phyloP scores from a whole-genome alignment of 768 basidiomycete genomes.

The Mycena galericulata region DNA sequence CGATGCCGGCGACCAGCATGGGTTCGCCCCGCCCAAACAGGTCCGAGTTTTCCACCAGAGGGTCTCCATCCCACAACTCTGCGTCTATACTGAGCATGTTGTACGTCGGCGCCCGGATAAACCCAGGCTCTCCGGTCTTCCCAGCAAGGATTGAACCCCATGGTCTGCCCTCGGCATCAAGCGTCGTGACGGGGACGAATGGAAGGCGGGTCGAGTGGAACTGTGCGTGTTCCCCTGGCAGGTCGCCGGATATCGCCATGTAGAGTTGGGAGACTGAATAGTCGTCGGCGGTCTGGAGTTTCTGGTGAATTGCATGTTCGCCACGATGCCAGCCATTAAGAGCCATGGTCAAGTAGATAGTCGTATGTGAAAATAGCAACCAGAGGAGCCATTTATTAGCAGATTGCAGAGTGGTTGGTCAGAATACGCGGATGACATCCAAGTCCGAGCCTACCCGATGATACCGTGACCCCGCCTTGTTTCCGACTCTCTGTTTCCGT shows the following conservation, averaged over 20 bases:
- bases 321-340: conserved; percentile 65
- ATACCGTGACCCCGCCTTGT: too few relatives aligned
- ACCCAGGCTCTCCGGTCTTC: conserved; percentile 58
- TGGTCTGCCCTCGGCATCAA: conserved; percentile 63
- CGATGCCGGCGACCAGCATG: conserved; percentile 66
- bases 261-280: conserved; percentile 50
- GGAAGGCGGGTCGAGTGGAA: conserved; percentile 63
- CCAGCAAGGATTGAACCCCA: conserved; percentile 70
- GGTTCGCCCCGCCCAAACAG: conserved; percentile 34
- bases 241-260: conserved; percentile 55
- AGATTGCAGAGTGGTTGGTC: not conserved
- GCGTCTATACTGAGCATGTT: conserved; percentile 54
- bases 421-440: not conserved
- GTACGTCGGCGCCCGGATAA: conserved; percentile 52
- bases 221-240: conserved; percentile 61
- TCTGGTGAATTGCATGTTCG: conserved; percentile 62
- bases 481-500: too few relatives aligned
- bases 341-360: conserved; percentile 32
- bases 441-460: too few relatives aligned
- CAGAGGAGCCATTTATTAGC: conserved; percentile 12
- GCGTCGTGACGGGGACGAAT: conserved; percentile 68
- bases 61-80: conserved; percentile 66
- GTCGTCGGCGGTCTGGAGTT: conserved; percentile 55
- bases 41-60: conserved; percentile 54
- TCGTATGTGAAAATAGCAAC: too few relatives aligned